A percentile compares a stretch with the other conserved stretches of the same genome.
Evolutionary conservation across 2,329 filamentous ascomycete species (phyloP).

Genomic region (Cladophialophora carrionii): DNA sequence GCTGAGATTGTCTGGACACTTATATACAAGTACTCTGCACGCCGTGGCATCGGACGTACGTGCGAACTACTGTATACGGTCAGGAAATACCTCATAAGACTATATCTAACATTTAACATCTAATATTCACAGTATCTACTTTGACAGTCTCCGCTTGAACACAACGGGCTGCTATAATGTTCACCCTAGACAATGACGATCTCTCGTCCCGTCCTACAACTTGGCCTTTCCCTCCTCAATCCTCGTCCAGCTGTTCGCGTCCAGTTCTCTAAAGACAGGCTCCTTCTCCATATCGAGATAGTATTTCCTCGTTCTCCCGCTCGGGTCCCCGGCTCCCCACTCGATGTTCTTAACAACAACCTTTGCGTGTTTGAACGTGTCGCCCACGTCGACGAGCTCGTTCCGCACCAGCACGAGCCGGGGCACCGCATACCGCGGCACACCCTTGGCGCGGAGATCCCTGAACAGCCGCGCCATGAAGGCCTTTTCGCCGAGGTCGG

Average conservation of each 20-base stretch:
- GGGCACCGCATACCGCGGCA: conserved; percentile 53
- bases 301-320: conserved; percentile 47
- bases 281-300: conserved; percentile 47
- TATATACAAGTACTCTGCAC: no score
- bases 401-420: conserved; percentile 53
- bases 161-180: no score
- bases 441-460: conserved; percentile 49
- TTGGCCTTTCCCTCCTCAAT: conserved; percentile 53
- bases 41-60: no score
- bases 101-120: background rate
- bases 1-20: no score
- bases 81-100: no score
- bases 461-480: conserved; percentile 48
- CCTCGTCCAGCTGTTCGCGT: conserved; percentile 45
- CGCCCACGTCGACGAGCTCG: conserved; percentile 51
- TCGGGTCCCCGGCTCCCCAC: conserved; percentile 44
- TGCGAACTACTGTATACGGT: background rate
- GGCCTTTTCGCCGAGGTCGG: conserved; percentile 36
- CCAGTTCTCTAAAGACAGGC: conserved; percentile 37
- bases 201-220: conserved; percentile 40
- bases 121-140: background rate
- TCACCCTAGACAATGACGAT: no score
- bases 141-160: background rate
- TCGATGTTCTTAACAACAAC: conserved; percentile 49
- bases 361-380: conserved; percentile 58